Evolutionary conservation across 768 basidiomycete genomes (phyloP), one percentile per base, ranked within the genome.

Genomic region (Cystobasidium onofrii): DNA sequence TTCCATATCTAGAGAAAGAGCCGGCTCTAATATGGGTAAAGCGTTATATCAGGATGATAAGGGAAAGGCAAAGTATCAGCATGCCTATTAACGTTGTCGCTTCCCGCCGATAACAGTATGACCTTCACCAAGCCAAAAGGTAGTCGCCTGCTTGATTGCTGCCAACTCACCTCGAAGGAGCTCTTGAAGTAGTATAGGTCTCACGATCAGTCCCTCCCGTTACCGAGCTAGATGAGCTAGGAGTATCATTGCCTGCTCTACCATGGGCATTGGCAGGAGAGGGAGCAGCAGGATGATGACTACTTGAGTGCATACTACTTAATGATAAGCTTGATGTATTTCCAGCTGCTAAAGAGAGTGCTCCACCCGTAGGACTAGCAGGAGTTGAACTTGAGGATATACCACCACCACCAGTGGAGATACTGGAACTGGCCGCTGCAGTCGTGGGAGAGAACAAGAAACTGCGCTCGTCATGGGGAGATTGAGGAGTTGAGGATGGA

Each of bases 111-210:
- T 64, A 17, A 31, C n/a, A n/a, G n/a, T n/a, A n/a, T n/a, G n/a
- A n/a, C n/a, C n/a, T n/a, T n/a, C n/a, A n/a, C n/a, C n/a, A n/a
- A n/a, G n/a, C n/a, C n/a, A n/a, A n/a, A n/a, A n/a, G n/a, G n/a
- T n/a, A n/a, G n/a, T n/a, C n/a, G n/a, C n/a, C n/a, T n/a, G n/a
- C n/a, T n/a, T n/a, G n/a, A n/a, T n/a, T n/a, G n/a, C n/a, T n/a
- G n/a, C n/a, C n/a, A n/a, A 15, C 63, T 15, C 63, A 64, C 63
- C 63, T 64, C 10, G 52, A 57, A 6, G 69, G 69, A 9, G 69
- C 69, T n/a, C 69, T 23, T 18, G 69, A 71, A 2, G 69, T 71
- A 18, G 69, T 57, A 36, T 71, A 71, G 2, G 69, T 71, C 12
- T 20, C 57, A 29, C 31, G 57, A 60, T 60, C 57, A 4, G 57